These are phyloP conservation scores for Leavenworthia alabamica DNA, from an alignment of 345 rosid species.

Conservation along the genomic window DNA sequence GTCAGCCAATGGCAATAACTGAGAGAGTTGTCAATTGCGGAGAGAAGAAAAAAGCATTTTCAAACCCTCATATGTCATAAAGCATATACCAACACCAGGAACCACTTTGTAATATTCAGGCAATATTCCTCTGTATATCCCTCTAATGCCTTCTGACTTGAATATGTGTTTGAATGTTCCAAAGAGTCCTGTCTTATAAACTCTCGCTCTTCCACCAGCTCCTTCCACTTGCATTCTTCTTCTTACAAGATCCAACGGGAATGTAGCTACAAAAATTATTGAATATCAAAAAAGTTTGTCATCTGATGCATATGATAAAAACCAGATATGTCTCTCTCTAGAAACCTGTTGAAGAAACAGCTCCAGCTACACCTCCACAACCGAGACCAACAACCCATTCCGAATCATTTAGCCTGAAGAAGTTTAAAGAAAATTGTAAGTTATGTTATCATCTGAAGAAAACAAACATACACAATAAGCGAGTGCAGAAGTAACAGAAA, in stretches of 20 bases:
- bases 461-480: neutral
- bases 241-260: constrained; percentile 93
- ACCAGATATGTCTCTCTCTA: neutral
- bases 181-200: constrained; percentile 62
- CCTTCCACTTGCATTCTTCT: constrained; percentile 97
- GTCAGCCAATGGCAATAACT: neutral
- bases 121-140: constrained; percentile 88
- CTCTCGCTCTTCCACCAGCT: constrained; percentile 79
- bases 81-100: constrained; percentile 85
- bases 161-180: constrained; percentile 76
- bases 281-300: neutral
- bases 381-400: constrained; percentile 52
- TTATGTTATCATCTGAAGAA: neutral
- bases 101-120: constrained; percentile 96
- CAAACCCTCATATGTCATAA: constrained; percentile 80
- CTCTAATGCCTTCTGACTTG: constrained; percentile 68
- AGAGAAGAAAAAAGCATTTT: constrained; percentile 44
- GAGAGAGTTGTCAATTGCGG: neutral
- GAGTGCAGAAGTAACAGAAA: neutral
- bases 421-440: neutral
- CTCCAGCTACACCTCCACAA: constrained; percentile 92
- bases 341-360: constrained; percentile 71
- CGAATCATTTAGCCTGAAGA: constrained; percentile 67
- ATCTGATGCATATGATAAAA: neutral
- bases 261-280: constrained; percentile 49